Evolutionary conservation across 768 basidiomycete species (phyloP).

Genomic region (Tricholoma flavovirens): DNA sequence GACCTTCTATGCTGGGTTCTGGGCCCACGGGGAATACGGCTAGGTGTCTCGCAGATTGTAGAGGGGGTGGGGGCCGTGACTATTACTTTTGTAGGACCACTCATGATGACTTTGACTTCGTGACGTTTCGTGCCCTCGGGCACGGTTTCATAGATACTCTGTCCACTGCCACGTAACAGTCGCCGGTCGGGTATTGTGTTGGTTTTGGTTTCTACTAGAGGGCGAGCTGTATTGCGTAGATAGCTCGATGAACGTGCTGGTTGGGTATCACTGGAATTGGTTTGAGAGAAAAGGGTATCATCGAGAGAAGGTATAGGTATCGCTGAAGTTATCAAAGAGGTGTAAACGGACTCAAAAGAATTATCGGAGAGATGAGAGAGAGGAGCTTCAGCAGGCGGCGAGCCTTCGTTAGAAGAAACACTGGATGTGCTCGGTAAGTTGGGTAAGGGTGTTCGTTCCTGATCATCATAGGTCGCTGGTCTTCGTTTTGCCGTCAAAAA

Average conservation of each 20-base stretch:
- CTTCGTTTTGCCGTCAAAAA: constrained; percentile 54
- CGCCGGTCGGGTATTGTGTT: neutral
- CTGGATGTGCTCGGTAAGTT: constrained; percentile 36
- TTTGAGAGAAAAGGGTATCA: constrained; percentile 9
- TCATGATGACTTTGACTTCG: constrained; percentile 38
- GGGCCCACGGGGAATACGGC: constrained; percentile 39
- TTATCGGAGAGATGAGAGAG: constrained; percentile 25
- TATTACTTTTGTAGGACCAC: constrained; percentile 45
- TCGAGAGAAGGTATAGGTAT: constrained; percentile 13
- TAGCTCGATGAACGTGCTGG: neutral
- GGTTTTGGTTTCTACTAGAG: neutral
- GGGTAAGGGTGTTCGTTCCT: constrained; percentile 35
- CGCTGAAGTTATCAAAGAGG: constrained; percentile 12
- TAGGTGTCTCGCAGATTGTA: constrained; percentile 26
- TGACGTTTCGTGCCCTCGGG: constrained; percentile 18
- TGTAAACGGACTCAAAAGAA: constrained; percentile 12
- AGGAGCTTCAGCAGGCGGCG: constrained; percentile 10
- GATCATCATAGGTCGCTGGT: constrained; percentile 23
- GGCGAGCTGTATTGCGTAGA: neutral
- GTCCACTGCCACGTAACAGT: neutral
- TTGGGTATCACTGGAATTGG: neutral
- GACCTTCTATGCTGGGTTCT: constrained; percentile 29
- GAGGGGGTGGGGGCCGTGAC: constrained; percentile 50
- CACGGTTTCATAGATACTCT: constrained; percentile 9
- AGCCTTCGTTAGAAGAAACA: constrained; percentile 31